phyloP scores from a whole-genome alignment of 306 rosid species.

The Luffa aegyptiaca region DNA sequence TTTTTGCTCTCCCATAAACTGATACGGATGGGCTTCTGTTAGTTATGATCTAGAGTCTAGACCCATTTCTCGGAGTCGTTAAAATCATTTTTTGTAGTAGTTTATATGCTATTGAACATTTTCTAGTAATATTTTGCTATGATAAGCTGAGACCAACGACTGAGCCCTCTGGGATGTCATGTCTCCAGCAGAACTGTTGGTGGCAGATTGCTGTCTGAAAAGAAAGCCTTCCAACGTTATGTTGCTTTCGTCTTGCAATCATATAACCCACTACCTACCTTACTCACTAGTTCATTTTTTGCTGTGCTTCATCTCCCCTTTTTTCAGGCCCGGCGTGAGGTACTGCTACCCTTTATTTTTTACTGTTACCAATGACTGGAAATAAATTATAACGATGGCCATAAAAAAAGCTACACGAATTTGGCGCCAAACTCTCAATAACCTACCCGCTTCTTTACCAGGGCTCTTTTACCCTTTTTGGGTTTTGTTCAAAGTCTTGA shows the following conservation, averaged over 20 bases:
- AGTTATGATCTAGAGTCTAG: neutral
- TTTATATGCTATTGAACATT: neutral
- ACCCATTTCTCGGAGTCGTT: neutral
- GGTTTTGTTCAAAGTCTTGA: neutral
- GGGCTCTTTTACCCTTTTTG: neutral
- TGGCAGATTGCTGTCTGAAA: slow-evolving; percentile 5
- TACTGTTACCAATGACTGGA: slow-evolving; percentile 25
- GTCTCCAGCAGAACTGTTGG: neutral
- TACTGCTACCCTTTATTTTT: neutral
- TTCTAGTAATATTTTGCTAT: neutral
- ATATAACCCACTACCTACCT: neutral
- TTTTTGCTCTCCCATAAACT: neutral
- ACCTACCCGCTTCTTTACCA: neutral
- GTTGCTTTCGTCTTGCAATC: slow-evolving; percentile 13
- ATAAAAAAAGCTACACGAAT: neutral
- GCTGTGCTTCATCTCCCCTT: neutral
- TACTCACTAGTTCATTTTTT: neutral
- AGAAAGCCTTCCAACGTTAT: neutral
- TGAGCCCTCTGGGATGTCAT: neutral
- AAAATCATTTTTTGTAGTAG: neutral
- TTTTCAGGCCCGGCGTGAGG: slow-evolving; percentile 5
- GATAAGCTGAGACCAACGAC: neutral
- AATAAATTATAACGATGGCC: neutral
- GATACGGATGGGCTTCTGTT: neutral
- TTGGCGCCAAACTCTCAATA: neutral